A percentile compares a stretch with the other conserved stretches of the same genome.
Conservation (phyloP, 257 asterid genomes). For the Asclepias syriaca region DNA sequence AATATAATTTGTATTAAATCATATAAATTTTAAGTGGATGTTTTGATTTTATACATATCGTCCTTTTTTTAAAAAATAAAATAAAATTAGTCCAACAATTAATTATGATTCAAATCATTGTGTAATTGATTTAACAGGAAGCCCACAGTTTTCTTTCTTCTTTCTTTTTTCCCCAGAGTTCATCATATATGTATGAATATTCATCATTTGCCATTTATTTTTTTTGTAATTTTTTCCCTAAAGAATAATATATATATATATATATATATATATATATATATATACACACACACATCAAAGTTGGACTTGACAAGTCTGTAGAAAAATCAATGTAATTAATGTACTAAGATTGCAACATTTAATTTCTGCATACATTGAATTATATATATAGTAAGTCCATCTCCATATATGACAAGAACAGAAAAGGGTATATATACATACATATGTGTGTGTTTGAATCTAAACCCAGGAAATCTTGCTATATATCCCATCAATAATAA, state of each 20-base stretch:
- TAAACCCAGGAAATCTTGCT: background rate
- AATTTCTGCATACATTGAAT: background rate
- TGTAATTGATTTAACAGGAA: background rate
- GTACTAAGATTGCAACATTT: background rate
- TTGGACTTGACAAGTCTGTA: background rate
- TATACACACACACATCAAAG: background rate
- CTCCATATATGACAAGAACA: background rate
- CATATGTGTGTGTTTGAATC: background rate
- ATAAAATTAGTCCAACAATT: no score
- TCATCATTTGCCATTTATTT: background rate
- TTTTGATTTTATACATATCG: no score
- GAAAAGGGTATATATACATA: no score
- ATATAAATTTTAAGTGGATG: no score
- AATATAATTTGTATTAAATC: no score
- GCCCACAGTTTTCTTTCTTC: background rate
- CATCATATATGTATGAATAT: background rate
- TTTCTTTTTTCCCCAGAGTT: background rate
- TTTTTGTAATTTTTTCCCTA: background rate
- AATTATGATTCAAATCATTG: background rate
- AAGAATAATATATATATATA: no score
- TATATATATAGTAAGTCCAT: background rate
- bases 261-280: no score
- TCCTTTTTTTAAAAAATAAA: no score
- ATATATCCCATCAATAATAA: background rate
- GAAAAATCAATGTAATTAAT: background rate